Evolutionary conservation across 208 protist genomes (phyloP).

Genomic region (Trypanosomatidae sp.): DNA sequence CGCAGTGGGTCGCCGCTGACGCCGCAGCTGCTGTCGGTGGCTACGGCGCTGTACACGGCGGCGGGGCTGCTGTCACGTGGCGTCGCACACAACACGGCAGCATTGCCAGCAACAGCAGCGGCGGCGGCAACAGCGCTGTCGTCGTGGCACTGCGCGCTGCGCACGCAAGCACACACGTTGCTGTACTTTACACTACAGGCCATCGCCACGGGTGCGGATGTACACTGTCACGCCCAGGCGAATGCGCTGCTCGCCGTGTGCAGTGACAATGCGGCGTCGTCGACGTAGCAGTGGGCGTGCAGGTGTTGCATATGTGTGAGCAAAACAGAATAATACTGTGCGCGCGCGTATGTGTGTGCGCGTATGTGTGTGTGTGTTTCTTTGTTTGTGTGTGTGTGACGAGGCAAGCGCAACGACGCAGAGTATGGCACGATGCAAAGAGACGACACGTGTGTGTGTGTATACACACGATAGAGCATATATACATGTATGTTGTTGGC

Average conservation of each 20-base stretch:
- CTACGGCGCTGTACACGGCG: background rate
- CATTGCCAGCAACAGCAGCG: background rate
- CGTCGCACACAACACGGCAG: background rate
- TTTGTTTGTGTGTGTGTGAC: too few relatives aligned
- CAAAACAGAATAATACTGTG: too few relatives aligned
- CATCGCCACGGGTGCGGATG: slow-evolving; percentile 9
- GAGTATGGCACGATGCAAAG: too few relatives aligned
- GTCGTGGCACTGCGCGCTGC: slow-evolving; percentile 4
- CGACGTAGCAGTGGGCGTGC: too few relatives aligned
- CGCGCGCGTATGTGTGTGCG: too few relatives aligned
- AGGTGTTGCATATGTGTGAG: too few relatives aligned
- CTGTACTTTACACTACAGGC: slow-evolving; percentile 6
- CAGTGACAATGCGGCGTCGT: too few relatives aligned
- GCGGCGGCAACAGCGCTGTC: slow-evolving; percentile 2
- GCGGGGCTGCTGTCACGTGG: background rate
- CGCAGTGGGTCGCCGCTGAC: slow-evolving; percentile 3
- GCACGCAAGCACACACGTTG: background rate
- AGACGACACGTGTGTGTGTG: too few relatives aligned
- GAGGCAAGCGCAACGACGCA: too few relatives aligned
- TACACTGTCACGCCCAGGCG: slow-evolving; percentile 6
- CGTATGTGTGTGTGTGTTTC: too few relatives aligned
- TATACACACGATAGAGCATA: too few relatives aligned
- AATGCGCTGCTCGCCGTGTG: background rate
- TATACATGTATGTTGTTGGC: too few relatives aligned
- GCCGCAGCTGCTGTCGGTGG: background rate